These are phyloP conservation scores for Lotus japonicus DNA, from an alignment of 306 rosid species.

Conservation along the genomic window DNA sequence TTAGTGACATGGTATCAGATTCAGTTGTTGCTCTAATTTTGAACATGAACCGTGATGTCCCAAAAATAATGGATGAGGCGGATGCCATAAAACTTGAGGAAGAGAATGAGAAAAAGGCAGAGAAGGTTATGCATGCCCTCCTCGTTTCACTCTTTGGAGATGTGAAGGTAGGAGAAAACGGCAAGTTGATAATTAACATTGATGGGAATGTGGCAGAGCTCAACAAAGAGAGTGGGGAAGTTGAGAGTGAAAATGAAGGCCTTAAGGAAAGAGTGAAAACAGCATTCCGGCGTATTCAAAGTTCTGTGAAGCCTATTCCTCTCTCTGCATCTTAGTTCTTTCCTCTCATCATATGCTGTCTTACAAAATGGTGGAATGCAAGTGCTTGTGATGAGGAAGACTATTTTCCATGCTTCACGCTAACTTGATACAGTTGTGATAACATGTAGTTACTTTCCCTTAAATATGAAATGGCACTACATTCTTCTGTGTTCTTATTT, in stretches of 20 bases:
- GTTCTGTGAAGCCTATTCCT: slow-evolving; percentile 79
- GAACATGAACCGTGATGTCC: slow-evolving; percentile 64
- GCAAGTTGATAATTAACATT: slow-evolving; percentile 68
- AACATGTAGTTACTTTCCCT: background rate
- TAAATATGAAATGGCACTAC: background rate
- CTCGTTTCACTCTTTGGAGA: slow-evolving; percentile 84
- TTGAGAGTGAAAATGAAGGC: slow-evolving; percentile 83
- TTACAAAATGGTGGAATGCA: background rate
- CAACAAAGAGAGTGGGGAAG: slow-evolving; percentile 78
- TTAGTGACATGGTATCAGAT: slow-evolving; percentile 87
- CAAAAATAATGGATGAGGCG: slow-evolving; percentile 59
- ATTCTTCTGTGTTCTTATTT: background rate
- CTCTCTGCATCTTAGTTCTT: slow-evolving; percentile 40
- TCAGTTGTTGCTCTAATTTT: slow-evolving; percentile 75
- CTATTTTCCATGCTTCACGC: background rate
- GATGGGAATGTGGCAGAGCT: slow-evolving; percentile 79
- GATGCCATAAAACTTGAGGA: slow-evolving; percentile 62
- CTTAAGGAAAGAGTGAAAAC: slow-evolving; percentile 75
- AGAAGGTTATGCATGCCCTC: slow-evolving; percentile 68
- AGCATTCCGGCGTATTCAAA: slow-evolving; percentile 65
- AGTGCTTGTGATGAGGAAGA: background rate
- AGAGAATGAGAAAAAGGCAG: slow-evolving; percentile 61
- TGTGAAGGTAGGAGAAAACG: slow-evolving; percentile 71
- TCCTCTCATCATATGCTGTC: background rate
- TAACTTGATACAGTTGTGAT: background rate